Base-by-base conservation (phyloP, 1,139 yeast species). In the Blastobotrys buckinghamii region DNA sequence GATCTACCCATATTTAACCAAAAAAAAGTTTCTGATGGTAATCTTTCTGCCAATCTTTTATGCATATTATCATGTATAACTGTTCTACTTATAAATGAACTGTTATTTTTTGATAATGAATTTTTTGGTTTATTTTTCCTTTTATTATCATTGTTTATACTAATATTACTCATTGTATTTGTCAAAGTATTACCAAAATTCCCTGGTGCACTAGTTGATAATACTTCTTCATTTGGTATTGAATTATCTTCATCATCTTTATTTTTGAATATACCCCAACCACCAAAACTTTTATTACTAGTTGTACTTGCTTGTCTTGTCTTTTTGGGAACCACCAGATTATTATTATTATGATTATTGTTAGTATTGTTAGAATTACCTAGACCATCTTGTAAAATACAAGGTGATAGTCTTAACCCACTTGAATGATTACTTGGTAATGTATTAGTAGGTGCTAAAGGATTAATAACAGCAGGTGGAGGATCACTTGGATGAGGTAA, bases 21-120 rank as follows among this genome's bases (percentile, higher is more conserved):
- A 19, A 61, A 55, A 42, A 56, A 60, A 17, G 60, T 50, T 37
- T 64, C 67, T 19, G 50, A 48, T 9, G 52, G 53, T 16, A 54
- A 54, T 22, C 66, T 53, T 32, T 59, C 60, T n/a, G 59, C 56
- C 24, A 69, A 51, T 27, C 71, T 64, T 47, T 61, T 62, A 13
- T 60, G 53, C 43, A 65, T 58, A 27, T 58, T 55, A 39, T 70
- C 74, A 46, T 65, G 68, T n/a, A 67, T 62, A 33, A 70, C 60
- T 7, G 71, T 61, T 30, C 72, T 60, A 10, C 71, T 64, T 12
- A 71, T 61, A 48, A 67, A 70, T 19, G 73, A 63, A 13, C 71
- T 65, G 46, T 66, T 69, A 59, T 67, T 69, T 52, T 68, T 70
- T 8, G 64, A 56, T 50, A 69, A 56, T 42, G 60, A 62, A 51